phyloP scores from a whole-genome alignment of 495 filamentous ascomycete genomes.

The Aspergillus campestris region DNA sequence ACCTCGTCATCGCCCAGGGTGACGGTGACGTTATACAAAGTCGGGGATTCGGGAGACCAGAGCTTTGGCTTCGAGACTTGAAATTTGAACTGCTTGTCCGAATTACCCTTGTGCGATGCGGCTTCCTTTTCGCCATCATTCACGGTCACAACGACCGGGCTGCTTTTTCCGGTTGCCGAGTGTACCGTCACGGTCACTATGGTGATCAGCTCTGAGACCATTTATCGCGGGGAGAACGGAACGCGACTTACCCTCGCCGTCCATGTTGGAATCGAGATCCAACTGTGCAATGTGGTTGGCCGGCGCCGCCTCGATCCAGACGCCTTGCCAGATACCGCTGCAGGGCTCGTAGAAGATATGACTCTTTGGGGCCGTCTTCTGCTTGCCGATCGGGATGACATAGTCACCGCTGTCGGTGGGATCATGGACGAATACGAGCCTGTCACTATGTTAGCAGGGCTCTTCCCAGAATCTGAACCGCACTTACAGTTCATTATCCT shows the following conservation, averaged over 20 bases:
- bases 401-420: slow-evolving; percentile 48
- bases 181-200: slow-evolving; percentile 45
- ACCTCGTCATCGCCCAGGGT: slow-evolving; percentile 46
- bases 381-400: slow-evolving; percentile 59
- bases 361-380: slow-evolving; percentile 40
- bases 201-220: slow-evolving; percentile 6
- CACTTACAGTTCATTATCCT: slow-evolving; percentile 46
- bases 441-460: slow-evolving; percentile 14
- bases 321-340: slow-evolving; percentile 61
- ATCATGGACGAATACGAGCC: slow-evolving; percentile 54
- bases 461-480: background rate
- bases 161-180: slow-evolving; percentile 19
- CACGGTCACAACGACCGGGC: slow-evolving; percentile 35
- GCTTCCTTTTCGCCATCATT: slow-evolving; percentile 32
- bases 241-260: slow-evolving; percentile 44
- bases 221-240: background rate
- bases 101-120: slow-evolving; percentile 27
- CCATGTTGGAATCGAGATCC: slow-evolving; percentile 48
- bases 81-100: slow-evolving; percentile 44
- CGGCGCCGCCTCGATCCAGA: slow-evolving; percentile 57
- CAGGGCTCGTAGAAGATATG: slow-evolving; percentile 67
- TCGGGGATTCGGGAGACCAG: slow-evolving; percentile 55
- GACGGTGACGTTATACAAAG: slow-evolving; percentile 53
- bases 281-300: slow-evolving; percentile 45
- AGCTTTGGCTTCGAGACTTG: slow-evolving; percentile 40